Conservation (phyloP, 2,329 filamentous ascomycete genomes). For the Fonsecaea multimorphosa region DNA sequence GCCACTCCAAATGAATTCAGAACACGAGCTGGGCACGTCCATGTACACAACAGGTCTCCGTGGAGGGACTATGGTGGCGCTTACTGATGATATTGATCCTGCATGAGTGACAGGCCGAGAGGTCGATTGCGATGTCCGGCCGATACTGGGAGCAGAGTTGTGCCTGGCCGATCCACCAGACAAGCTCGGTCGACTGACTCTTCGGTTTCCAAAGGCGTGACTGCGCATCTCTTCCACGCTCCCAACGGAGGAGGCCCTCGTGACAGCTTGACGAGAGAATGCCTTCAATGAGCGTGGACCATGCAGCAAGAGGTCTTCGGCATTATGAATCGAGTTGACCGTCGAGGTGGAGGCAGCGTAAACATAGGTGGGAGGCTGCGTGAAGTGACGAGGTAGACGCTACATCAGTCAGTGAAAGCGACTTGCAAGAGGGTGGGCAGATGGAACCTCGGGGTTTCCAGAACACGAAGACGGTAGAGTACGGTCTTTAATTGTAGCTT, state of each 20-base stretch:
- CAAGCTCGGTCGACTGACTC: constrained; percentile 25
- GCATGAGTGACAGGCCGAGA: constrained; percentile 23
- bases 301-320: constrained; percentile 24
- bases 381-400: constrained; percentile 25
- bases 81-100: constrained; percentile 19
- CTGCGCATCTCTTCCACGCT: constrained; percentile 31
- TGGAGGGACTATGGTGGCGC: constrained; percentile 12
- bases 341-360: constrained; percentile 20
- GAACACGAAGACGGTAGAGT: constrained; percentile 2
- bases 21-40: constrained; percentile 17
- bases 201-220: constrained; percentile 24
- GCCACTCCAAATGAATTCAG: constrained; percentile 15
- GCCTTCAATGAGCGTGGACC: constrained; percentile 15
- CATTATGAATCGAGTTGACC: constrained; percentile 18
- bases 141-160: constrained; percentile 26
- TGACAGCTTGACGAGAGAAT: constrained; percentile 7
- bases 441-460: constrained; percentile 14
- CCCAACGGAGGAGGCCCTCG: constrained; percentile 24
- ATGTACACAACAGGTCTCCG: constrained; percentile 24
- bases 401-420: constrained; percentile 9
- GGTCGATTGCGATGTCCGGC: constrained; percentile 25
- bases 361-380: constrained; percentile 11
- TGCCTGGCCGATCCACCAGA: constrained; percentile 24
- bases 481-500: constrained; percentile 16
- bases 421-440: not conserved